Conservation (phyloP, 2,329 filamentous ascomycete genomes). For the Fusarium lateritium region DNA sequence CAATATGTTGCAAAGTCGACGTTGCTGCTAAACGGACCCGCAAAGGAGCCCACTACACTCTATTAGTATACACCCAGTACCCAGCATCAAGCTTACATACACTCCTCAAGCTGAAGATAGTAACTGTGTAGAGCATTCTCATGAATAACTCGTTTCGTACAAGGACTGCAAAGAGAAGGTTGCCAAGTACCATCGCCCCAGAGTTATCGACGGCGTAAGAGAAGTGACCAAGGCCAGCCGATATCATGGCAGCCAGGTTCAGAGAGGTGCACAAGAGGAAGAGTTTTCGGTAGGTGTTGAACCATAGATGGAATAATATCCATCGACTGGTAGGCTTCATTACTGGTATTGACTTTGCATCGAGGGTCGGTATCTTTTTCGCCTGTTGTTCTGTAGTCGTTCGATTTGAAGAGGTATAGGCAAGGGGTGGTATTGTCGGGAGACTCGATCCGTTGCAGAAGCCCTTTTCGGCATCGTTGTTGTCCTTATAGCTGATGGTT, state of each 20-base stretch:
- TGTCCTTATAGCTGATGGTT: not conserved
- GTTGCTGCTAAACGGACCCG: not conserved
- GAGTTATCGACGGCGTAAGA: not conserved
- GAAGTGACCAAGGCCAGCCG: not conserved
- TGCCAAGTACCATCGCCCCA: slow-evolving; percentile 5
- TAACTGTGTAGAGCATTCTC: not conserved
- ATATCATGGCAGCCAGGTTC: slow-evolving; percentile 1
- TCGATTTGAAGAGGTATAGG: not conserved
- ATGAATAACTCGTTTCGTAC: slow-evolving; percentile 11
- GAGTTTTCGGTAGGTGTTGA: slow-evolving; percentile 7
- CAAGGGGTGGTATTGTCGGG: not conserved
- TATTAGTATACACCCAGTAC: not conserved
- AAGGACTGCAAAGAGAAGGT: slow-evolving; percentile 3
- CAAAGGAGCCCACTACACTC: not conserved
- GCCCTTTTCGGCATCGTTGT: not conserved
- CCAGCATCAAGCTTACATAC: rapidly evolving
- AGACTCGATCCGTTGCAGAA: not conserved
- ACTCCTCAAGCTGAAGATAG: not conserved
- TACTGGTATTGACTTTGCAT: not conserved
- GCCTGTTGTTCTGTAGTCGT: not conserved
- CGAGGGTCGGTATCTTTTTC: not conserved
- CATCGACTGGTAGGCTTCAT: not conserved
- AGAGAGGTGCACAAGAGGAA: not conserved
- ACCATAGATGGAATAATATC: slow-evolving; percentile 5
- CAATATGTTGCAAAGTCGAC: slow-evolving; percentile 7